Evolutionary conservation across 2,329 filamentous ascomycete genomes (phyloP).

Genomic region (Ascochyta lentis): DNA sequence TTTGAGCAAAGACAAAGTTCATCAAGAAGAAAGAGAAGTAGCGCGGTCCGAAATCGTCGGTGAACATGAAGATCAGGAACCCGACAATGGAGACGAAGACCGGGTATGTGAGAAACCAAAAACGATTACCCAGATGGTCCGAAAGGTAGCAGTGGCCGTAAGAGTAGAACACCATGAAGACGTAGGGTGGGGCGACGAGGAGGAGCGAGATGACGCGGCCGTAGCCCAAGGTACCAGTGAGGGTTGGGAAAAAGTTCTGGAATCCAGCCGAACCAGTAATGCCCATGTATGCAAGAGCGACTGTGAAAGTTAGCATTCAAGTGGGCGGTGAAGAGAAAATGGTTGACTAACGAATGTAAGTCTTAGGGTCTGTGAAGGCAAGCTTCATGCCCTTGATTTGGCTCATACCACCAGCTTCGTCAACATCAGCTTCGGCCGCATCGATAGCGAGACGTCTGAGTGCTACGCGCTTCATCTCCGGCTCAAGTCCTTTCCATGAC

Average conservation of each 20-base stretch:
- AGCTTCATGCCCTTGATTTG: slow-evolving; percentile 59
- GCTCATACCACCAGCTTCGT: slow-evolving; percentile 56
- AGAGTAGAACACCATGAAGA: slow-evolving; percentile 61
- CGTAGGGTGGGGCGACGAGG: slow-evolving; percentile 65
- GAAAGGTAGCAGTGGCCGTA: slow-evolving; percentile 52
- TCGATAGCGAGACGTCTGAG: slow-evolving; percentile 60
- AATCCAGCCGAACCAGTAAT: slow-evolving; percentile 60
- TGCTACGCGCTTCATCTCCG: slow-evolving; percentile 54
- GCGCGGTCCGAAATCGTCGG: slow-evolving; percentile 57
- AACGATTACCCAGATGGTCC: slow-evolving; percentile 52
- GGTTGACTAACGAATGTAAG: slow-evolving; percentile 47
- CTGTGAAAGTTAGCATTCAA: background rate
- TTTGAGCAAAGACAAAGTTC: slow-evolving; percentile 63
- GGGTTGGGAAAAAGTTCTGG: slow-evolving; percentile 64
- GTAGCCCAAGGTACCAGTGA: slow-evolving; percentile 63
- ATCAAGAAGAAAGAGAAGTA: slow-evolving; percentile 65
- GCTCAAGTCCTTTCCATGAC: slow-evolving; percentile 50
- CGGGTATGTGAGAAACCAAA: slow-evolving; percentile 52
- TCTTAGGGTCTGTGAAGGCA: slow-evolving; percentile 59
- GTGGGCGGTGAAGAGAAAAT: too few species aligned
- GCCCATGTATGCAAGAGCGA: slow-evolving; percentile 57
- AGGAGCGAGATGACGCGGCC: slow-evolving; percentile 60
- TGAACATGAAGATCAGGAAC: slow-evolving; percentile 63
- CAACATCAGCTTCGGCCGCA: slow-evolving; percentile 51
- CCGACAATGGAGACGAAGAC: slow-evolving; percentile 60